A percentile compares a stretch with the other conserved stretches of the same genome.
These are phyloP conservation scores for Aspergillus piperis DNA, from an alignment of 2,329 filamentous ascomycete genomes.

Conservation along the genomic window DNA sequence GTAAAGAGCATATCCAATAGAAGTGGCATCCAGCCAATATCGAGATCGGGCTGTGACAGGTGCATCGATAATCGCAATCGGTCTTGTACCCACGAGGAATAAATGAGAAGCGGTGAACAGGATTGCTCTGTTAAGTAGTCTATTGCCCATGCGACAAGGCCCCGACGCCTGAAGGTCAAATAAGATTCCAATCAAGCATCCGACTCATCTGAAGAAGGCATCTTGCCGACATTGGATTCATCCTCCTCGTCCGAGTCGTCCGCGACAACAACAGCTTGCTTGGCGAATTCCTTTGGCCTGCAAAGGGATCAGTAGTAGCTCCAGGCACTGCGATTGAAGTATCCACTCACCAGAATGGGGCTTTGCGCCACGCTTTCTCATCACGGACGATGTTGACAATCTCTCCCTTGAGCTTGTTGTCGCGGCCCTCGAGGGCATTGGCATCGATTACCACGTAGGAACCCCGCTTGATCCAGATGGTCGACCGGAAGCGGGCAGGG, in stretches of 20 bases:
- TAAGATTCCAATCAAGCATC: constrained; percentile 56
- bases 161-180: not conserved
- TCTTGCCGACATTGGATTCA: constrained; percentile 77
- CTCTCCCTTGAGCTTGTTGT: constrained; percentile 80
- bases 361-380: constrained; percentile 89
- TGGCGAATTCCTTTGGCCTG: constrained; percentile 80
- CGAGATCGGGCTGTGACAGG: not conserved
- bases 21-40: not conserved
- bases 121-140: not conserved
- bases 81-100: not conserved
- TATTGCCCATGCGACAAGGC: not conserved
- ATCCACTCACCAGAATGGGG: constrained; percentile 71
- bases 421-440: constrained; percentile 62
- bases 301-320: constrained; percentile 16
- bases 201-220: constrained; percentile 80
- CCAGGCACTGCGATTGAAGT: not conserved
- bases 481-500: constrained; percentile 80
- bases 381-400: constrained; percentile 92
- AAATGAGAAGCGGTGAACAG: not conserved
- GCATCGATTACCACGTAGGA: constrained; percentile 84
- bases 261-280: constrained; percentile 61
- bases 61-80: not conserved
- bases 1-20: constrained; percentile 29
- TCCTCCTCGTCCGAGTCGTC: constrained; percentile 76
- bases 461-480: constrained; percentile 88